These are phyloP conservation scores for Plasmodium gallinaceum DNA, from an alignment of 169 alveolate genomes.

Conservation along the genomic window DNA sequence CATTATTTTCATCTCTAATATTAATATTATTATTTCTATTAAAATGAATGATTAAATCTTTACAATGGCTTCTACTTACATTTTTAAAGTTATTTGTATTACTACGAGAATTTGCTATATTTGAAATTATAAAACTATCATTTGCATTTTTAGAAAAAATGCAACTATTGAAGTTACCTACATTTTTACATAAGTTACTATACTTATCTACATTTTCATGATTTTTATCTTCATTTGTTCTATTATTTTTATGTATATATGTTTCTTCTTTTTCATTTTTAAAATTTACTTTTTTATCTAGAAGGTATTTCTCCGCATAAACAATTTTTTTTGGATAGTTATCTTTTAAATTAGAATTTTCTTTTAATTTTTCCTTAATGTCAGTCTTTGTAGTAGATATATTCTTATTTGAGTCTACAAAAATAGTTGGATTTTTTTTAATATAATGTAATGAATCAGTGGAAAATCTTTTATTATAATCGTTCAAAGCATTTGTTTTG, in stretches of 20 bases:
- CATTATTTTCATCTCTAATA: background rate
- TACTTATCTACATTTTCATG: background rate
- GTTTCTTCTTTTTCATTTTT: slow-evolving; percentile 23
- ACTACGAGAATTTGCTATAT: slow-evolving; percentile 16
- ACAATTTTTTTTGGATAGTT: slow-evolving; percentile 3
- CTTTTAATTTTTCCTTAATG: slow-evolving; percentile 15
- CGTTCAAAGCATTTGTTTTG: slow-evolving; percentile 2
- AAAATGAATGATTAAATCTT: background rate
- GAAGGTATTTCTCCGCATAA: slow-evolving; percentile 8
- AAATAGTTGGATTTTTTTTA: slow-evolving; percentile 29
- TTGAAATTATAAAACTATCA: slow-evolving; percentile 25
- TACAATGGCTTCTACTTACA: background rate
- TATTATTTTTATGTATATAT: slow-evolving; percentile 11
- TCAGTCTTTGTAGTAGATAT: slow-evolving; percentile 4
- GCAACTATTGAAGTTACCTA: background rate
- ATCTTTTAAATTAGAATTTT: slow-evolving; percentile 5
- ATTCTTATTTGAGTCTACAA: slow-evolving; percentile 25
- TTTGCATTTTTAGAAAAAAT: slow-evolving; percentile 22
- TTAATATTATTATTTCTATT: slow-evolving; percentile 4
- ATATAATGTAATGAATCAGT: slow-evolving; percentile 16
- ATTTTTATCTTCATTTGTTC: background rate
- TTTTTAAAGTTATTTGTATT: background rate
- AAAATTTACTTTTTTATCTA: slow-evolving; percentile 12
- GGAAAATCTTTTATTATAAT: background rate
- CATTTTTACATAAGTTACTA: slow-evolving; percentile 12